These are phyloP conservation scores for Henckelia pumila DNA, from an alignment of 257 asterid species.

Conservation along the genomic window DNA sequence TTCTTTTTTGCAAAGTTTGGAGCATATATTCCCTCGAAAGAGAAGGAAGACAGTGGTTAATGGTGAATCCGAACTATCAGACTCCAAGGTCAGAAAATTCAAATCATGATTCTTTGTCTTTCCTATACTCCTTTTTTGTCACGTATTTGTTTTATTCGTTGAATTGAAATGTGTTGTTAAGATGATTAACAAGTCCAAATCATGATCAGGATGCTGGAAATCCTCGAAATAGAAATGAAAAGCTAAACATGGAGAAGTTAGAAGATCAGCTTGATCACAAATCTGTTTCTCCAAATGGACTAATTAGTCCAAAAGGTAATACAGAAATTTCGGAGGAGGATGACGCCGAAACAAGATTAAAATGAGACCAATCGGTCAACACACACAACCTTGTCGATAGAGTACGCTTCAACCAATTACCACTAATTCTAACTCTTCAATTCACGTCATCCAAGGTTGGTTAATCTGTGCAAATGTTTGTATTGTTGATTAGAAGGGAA, in stretches of 20 bases:
- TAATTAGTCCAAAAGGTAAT: too few species aligned
- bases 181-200: neutral
- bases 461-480: neutral
- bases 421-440: too few species aligned
- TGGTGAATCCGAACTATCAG: neutral
- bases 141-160: neutral
- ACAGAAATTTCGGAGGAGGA: too few species aligned
- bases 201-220: neutral
- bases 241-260: neutral
- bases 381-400: slow-evolving; percentile 25
- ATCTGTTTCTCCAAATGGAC: neutral
- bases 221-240: neutral
- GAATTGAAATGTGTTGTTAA: too few species aligned
- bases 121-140: neutral
- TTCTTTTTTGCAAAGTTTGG: neutral
- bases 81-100: neutral
- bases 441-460: neutral
- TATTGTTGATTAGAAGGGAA: slow-evolving; percentile 18
- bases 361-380: slow-evolving; percentile 11
- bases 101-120: neutral
- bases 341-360: too few species aligned
- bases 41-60: neutral
- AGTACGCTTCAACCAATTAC: slow-evolving; percentile 9
- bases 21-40: neutral
- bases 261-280: neutral